Evolutionary conservation across 2,329 filamentous ascomycete species (phyloP), one percentile per base, ranked within the genome.

Genomic region (Talaromyces verruculosus): DNA sequence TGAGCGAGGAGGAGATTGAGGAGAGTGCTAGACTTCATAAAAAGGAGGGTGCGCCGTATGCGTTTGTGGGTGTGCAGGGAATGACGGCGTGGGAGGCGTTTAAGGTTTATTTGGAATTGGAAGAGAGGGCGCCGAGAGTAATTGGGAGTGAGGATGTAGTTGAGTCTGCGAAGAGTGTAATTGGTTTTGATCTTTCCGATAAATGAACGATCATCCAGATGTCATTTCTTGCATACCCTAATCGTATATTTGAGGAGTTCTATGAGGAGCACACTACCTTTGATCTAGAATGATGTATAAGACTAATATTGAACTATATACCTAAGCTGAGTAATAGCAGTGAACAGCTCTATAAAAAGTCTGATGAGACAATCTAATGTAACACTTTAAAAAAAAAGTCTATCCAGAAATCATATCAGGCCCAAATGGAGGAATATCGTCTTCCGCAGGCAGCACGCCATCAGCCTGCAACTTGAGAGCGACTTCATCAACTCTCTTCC

Each of bases 401-500:
- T 45, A 43, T 28, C 45, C 35, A 60, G 39, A n/a, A 45, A 60
- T 22, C 39, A 15, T 1, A 19, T 43, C 39, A 45, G 17, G 57
- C 15, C 39, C 35, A 4, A 57, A n/a, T 22, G 37, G 41, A n/a
- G 43, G 25, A 28, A 75, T 70, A 67, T 75, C 73, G 71, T 83
- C 81, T 71, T 85, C 83, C 5, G 77, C 73, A 10, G 81, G 79
- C 65, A 72, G 68, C 19, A 74, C 83, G 0, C 87, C 87, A 1
- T 80, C 80, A 2, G 79, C 71, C 77, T 92, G 89, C 80, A 96
- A 75, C 75, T 84, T 80, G 51, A 80, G 81, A 5, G 91, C 90
- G 45, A 96, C 88, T 28, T 78, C 80, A 69, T 97, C 93, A 1
- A 90, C 91, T 33, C 90, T 89, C 65, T 80, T 84, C 93, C 93